Percentiles rank a stretch among this genome's conserved stretches.
These are phyloP conservation scores for Sphaceloma murrayae DNA, from an alignment of 2,329 filamentous ascomycete species.

Conservation along the genomic window DNA sequence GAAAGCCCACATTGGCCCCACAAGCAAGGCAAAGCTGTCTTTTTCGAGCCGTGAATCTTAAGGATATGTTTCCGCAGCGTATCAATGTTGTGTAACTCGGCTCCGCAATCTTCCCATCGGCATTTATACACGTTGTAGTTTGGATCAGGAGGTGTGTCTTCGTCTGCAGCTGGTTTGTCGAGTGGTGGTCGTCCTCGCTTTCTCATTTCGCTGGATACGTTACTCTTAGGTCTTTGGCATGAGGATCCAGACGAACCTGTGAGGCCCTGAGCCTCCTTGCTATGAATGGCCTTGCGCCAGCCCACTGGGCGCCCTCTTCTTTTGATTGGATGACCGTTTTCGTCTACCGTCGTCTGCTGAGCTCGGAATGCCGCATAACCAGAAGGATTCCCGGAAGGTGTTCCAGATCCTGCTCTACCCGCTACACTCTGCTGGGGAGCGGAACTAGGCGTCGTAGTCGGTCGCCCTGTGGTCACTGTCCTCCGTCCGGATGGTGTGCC, in stretches of 20 bases:
- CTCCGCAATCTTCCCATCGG: constrained; percentile 47
- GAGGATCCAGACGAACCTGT: constrained; percentile 3
- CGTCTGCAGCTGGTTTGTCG: constrained; percentile 6
- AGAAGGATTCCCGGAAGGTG: constrained; percentile 17
- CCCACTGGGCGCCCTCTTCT: constrained; percentile 42
- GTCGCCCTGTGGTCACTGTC: background rate
- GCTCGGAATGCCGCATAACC: constrained; percentile 38
- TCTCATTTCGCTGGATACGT: constrained; percentile 14
- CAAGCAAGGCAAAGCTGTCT: constrained; percentile 34
- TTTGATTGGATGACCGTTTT: constrained; percentile 28
- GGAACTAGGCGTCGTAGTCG: constrained; percentile 6
- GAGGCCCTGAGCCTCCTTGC: constrained; percentile 28
- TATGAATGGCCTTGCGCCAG: constrained; percentile 41
- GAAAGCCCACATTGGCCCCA: constrained; percentile 36
- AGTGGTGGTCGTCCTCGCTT: constrained; percentile 13
- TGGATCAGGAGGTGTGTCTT: constrained; percentile 20
- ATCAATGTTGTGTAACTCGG: constrained; percentile 52
- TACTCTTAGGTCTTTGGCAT: constrained; percentile 8
- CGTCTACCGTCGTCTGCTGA: constrained; percentile 25
- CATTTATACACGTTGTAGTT: constrained; percentile 46
- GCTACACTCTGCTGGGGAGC: background rate
- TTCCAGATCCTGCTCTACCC: background rate
- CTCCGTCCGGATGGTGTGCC: no score
- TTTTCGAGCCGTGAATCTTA: constrained; percentile 43
- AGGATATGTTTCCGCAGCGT: constrained; percentile 50